These are phyloP conservation scores for Serendipita vermifera DNA, from an alignment of 768 basidiomycete genomes.

Conservation along the genomic window DNA sequence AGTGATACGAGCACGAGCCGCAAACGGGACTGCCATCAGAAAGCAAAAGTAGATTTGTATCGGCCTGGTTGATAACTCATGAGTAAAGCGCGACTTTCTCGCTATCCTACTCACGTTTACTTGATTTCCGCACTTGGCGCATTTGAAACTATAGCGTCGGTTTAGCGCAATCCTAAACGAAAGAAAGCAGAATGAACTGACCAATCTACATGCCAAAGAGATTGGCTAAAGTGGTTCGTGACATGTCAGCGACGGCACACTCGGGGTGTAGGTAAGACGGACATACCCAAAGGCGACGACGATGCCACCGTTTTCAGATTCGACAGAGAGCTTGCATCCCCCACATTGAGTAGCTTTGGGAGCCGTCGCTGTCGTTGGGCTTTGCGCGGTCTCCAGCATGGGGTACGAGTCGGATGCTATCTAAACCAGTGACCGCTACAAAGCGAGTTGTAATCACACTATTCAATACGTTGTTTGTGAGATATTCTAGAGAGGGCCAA, in stretches of 20 bases:
- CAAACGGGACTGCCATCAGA: constrained; percentile 98
- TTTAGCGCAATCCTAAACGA: constrained; percentile 3
- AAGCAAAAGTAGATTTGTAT: constrained; percentile 91
- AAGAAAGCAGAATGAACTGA: constrained; percentile 13
- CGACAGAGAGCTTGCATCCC: constrained; percentile 69
- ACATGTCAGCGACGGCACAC: constrained; percentile 10
- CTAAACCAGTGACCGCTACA: too few relatives aligned
- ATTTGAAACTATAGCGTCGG: constrained; percentile 54
- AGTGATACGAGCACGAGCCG: constrained; percentile 85
- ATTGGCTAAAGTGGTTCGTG: constrained; percentile 51
- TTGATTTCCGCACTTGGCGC: constrained; percentile 85
- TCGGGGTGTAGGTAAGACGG: background rate
- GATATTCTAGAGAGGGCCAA: too few relatives aligned
- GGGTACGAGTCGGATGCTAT: too few relatives aligned
- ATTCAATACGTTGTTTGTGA: too few relatives aligned
- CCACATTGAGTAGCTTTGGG: constrained; percentile 37
- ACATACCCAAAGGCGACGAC: constrained; percentile 94
- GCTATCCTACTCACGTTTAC: constrained; percentile 35
- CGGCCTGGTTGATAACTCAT: constrained; percentile 34
- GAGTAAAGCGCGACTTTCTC: constrained; percentile 17
- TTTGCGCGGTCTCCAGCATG: background rate
- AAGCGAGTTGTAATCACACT: too few relatives aligned
- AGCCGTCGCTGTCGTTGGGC: background rate
- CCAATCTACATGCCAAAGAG: constrained; percentile 88
- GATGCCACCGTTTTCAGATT: constrained; percentile 68